Evolutionary conservation across 192 early-diverging fungal genomes (phyloP).

Genomic region (Mortierella claussenii): DNA sequence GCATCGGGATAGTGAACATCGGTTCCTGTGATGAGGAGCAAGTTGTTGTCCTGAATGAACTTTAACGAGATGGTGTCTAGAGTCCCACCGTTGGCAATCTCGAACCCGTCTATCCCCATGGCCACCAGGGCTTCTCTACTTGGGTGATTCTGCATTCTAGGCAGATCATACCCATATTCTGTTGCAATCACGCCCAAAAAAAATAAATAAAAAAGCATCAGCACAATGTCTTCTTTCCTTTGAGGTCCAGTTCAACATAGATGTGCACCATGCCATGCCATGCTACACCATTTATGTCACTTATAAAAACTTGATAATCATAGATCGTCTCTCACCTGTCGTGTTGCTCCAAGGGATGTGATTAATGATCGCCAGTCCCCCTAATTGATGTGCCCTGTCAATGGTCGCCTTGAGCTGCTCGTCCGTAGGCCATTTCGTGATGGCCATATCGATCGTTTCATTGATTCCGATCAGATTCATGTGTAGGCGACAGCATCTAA

Average conservation of each 20-base stretch:
- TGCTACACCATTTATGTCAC: no score
- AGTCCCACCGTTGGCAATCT: constrained; percentile 69
- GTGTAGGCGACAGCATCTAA: constrained; percentile 73
- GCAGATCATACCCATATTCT: constrained; percentile 62
- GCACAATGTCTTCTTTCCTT: no score
- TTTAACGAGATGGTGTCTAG: constrained; percentile 69
- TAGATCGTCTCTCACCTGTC: constrained; percentile 56
- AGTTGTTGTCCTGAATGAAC: constrained; percentile 57
- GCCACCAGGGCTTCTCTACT: constrained; percentile 63
- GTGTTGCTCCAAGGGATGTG: constrained; percentile 83
- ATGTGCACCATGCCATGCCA: no score
- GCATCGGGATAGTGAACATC: constrained; percentile 73
- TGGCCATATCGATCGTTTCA: constrained; percentile 57
- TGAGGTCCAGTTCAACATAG: no score
- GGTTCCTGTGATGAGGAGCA: constrained; percentile 70
- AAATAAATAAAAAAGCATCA: no score
- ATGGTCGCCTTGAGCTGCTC: constrained; percentile 69
- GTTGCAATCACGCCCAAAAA: not conserved
- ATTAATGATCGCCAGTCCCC: constrained; percentile 79
- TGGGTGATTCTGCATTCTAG: constrained; percentile 71
- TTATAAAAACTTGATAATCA: no score
- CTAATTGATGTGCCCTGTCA: constrained; percentile 66
- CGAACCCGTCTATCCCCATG: constrained; percentile 80
- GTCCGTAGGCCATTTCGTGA: constrained; percentile 66
- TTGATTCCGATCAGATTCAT: constrained; percentile 78